A percentile compares a stretch with the other conserved stretches of the same genome.
Evolutionary conservation across 2,329 filamentous ascomycete genomes (phyloP).

Genomic region (Didymella segeticola): DNA sequence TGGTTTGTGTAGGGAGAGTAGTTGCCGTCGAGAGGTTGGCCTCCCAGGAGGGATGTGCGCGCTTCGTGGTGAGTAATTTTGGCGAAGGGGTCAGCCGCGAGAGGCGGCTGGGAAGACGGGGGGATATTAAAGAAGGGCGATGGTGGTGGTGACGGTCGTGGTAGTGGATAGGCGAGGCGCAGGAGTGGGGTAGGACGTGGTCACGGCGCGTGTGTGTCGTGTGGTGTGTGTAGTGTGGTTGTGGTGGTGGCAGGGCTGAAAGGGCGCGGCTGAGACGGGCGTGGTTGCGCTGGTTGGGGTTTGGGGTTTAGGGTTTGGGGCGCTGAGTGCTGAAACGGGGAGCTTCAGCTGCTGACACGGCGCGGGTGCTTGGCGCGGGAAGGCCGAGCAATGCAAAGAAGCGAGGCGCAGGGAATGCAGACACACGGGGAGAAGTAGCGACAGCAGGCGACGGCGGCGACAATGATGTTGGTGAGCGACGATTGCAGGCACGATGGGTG

Average conservation of each 20-base stretch:
- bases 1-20: slow-evolving; percentile 52
- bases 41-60: slow-evolving; percentile 66
- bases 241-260: slow-evolving; percentile 26
- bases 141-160: not conserved
- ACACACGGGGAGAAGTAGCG: not conserved
- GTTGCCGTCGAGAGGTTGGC: slow-evolving; percentile 59
- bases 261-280: slow-evolving; percentile 41
- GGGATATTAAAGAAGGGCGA: too few relatives aligned
- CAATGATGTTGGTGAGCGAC: not conserved
- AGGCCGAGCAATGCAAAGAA: slow-evolving; percentile 16
- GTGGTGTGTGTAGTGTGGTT: slow-evolving; percentile 15
- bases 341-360: slow-evolving; percentile 15
- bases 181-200: slow-evolving; percentile 19
- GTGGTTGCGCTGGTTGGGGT: too few relatives aligned
- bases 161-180: slow-evolving; percentile 17
- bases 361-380: slow-evolving; percentile 32
- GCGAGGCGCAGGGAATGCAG: slow-evolving; percentile 7
- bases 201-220: slow-evolving; percentile 12
- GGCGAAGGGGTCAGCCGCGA: slow-evolving; percentile 45
- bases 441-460: not conserved
- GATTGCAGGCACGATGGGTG: not conserved
- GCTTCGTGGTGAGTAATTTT: slow-evolving; percentile 65
- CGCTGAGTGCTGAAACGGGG: too few relatives aligned
- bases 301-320: too few relatives aligned
- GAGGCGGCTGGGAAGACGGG: slow-evolving; percentile 37